Base-by-base conservation (phyloP, 257 asterid genomes). In the Gentiana straminea region DNA sequence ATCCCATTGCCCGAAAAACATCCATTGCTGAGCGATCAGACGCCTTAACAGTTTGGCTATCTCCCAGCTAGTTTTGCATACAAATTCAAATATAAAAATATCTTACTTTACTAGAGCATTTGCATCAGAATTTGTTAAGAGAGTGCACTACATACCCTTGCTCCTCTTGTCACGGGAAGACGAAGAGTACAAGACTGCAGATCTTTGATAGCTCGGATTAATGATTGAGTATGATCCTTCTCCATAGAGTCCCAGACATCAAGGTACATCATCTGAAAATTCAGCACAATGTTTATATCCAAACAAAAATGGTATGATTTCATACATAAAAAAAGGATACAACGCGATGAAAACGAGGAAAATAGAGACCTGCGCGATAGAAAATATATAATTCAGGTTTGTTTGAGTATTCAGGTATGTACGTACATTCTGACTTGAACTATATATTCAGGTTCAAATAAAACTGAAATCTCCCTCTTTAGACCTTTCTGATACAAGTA, bases 1-100 rank as follows among this genome's bases (percentile, higher is more conserved):
- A 80, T 47, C 86, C 93, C 77, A 80, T 74, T 67, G 84, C 82
- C 82, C 74, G 92, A 90, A 81, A 75, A 62, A 85, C 83, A 64
- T 78, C 86, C 65, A 78, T 80, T 51, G 96, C 94, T 55, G 96
- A 83, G 71, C 73, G 73, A 60, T 87, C 69, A 74, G 93, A 82
- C 57, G 77, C 74, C 71, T 83, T 79, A 7, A 91, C 60, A 63
- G 78, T 68, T 73, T 68, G 83, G 64, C 72, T 69, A 66, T 79
- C 90, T 59, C 70, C 88, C 97, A 87, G 81, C 43, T 5, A 41
- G 46, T 41, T 2, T n/a, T 91, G 81, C 10, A 68, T 57, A 10
- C 3, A 41, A 41, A 8, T 1, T 41, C 2, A 41, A 41, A 10
- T 41, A 1, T 52, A 60, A 58, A 58, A 60, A 41, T 10, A 41